Conservation (phyloP, 176 grass and related monocot genomes). For the Dactylis glomerata region DNA sequence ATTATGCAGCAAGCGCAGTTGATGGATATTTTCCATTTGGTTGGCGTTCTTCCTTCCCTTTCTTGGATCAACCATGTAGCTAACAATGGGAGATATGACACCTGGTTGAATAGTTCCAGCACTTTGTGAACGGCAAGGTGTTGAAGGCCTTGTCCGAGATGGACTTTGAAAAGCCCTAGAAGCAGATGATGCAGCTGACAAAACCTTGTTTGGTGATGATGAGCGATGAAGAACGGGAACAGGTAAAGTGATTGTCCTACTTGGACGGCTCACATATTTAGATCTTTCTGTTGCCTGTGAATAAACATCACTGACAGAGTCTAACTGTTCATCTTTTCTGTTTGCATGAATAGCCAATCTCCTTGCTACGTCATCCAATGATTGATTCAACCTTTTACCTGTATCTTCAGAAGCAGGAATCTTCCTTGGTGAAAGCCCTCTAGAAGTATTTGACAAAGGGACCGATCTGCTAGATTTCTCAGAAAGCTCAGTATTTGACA, state of each 20-base stretch:
- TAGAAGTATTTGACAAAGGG: conserved; percentile 36
- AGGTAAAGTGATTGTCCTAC: conserved; percentile 44
- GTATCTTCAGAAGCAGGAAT: conserved; percentile 23
- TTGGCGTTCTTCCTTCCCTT: conserved; percentile 71
- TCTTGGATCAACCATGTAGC: conserved; percentile 50
- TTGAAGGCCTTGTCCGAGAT: conserved; percentile 54
- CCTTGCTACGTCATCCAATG: conserved; percentile 49
- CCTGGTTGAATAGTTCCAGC: conserved; percentile 32
- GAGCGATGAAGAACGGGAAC: conserved; percentile 41
- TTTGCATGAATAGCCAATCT: conserved; percentile 46
- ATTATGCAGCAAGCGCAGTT: conserved; percentile 63
- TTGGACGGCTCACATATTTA: conserved; percentile 42
- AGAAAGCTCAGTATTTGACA: conserved; percentile 37
- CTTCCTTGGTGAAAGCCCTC: conserved; percentile 55
- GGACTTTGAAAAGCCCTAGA: conserved; percentile 53
- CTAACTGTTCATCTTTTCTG: conserved; percentile 32
- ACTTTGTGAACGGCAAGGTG: conserved; percentile 60
- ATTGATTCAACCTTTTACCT: conserved; percentile 31
- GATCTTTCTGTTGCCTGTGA: conserved; percentile 45
- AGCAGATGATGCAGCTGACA: conserved; percentile 24
- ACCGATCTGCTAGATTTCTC: conserved; percentile 42
- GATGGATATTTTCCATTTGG: conserved; percentile 75
- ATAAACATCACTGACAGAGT: conserved; percentile 24
- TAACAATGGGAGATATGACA: conserved; percentile 31
- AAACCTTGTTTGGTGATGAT: conserved; percentile 55